These are phyloP conservation scores for Aphanomyces invadans DNA, from an alignment of 352 stramenopile species.

Conservation along the genomic window DNA sequence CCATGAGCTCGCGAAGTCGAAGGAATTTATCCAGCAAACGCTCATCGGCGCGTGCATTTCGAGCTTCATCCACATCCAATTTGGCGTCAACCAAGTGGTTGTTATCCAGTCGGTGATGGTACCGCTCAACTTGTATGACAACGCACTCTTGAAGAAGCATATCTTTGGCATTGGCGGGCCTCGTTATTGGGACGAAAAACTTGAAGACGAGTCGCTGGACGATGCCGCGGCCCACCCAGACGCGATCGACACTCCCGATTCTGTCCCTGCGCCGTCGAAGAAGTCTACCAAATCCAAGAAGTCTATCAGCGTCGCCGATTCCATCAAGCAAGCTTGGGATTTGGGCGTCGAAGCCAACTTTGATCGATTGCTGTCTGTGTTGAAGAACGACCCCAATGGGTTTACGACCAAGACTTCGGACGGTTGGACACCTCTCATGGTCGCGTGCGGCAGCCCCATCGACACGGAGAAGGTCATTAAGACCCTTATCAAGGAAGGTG, in stretches of 20 bases:
- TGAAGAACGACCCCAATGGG: slow-evolving; percentile 38
- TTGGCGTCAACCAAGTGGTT: slow-evolving; percentile 83
- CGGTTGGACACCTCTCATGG: slow-evolving; percentile 77
- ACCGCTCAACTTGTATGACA: slow-evolving; percentile 78
- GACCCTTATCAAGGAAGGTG: slow-evolving; percentile 48
- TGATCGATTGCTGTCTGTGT: slow-evolving; percentile 44
- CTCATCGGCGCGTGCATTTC: slow-evolving; percentile 70
- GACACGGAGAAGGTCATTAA: slow-evolving; percentile 77
- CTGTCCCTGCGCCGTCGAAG: slow-evolving; percentile 4
- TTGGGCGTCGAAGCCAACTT: slow-evolving; percentile 67
- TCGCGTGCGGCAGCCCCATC: slow-evolving; percentile 66
- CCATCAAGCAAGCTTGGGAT: slow-evolving; percentile 52
- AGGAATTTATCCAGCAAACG: slow-evolving; percentile 80
- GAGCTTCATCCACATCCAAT: slow-evolving; percentile 74
- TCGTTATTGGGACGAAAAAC: slow-evolving; percentile 71
- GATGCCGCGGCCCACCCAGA: slow-evolving; percentile 29
- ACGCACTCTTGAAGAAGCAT: slow-evolving; percentile 65
- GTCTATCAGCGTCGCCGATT: slow-evolving; percentile 33
- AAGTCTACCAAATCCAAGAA: slow-evolving; percentile 28
- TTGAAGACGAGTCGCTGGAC: slow-evolving; percentile 65
- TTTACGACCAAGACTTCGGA: slow-evolving; percentile 64
- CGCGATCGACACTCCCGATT: slow-evolving; percentile 24
- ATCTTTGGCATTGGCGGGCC: slow-evolving; percentile 52
- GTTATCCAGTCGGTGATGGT: slow-evolving; percentile 82
- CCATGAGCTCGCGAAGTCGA: slow-evolving; percentile 59